A percentile compares a stretch with the other conserved stretches of the same genome.
Evolutionary conservation across 2,329 filamentous ascomycete species (phyloP).

Genomic region (Fusarium scirpi): DNA sequence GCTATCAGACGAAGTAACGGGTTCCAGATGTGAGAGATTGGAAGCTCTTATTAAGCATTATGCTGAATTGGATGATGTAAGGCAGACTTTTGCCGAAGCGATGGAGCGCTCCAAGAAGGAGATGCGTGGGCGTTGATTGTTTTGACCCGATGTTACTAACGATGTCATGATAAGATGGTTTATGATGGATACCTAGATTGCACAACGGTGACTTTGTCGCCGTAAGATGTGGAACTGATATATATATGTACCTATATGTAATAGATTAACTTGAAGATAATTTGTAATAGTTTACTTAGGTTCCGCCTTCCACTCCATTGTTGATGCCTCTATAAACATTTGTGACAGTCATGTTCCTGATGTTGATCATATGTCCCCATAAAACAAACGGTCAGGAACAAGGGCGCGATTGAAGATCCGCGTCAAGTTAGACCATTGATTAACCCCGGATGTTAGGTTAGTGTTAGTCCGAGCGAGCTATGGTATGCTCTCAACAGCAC

Average conservation of each 20-base stretch:
- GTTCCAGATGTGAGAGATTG: conserved; percentile 18
- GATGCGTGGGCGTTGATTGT: conserved; percentile 12
- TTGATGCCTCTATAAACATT: background rate
- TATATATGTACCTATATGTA: conserved; percentile 1
- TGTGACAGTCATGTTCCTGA: background rate
- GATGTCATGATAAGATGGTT: conserved; percentile 25
- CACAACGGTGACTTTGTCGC: conserved; percentile 12
- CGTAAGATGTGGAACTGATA: background rate
- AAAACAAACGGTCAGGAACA: conserved; percentile 17
- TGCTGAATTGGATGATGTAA: conserved; percentile 29
- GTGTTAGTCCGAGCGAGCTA: conserved; percentile 13
- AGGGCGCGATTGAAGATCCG: conserved; percentile 14
- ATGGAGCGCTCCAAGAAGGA: conserved; percentile 33
- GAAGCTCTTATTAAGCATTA: conserved; percentile 25
- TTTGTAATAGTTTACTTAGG: conserved; percentile 7
- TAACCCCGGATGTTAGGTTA: conserved; percentile 13
- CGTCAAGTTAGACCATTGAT: conserved; percentile 17
- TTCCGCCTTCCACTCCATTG: background rate
- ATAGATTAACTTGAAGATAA: conserved; percentile 12
- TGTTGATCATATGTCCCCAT: background rate
- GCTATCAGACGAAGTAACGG: conserved; percentile 13
- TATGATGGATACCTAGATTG: conserved; percentile 9
- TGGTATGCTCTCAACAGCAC: conserved; percentile 12
- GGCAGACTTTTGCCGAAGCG: conserved; percentile 21
- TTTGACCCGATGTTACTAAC: conserved; percentile 12